Evolutionary conservation across 768 basidiomycete genomes (phyloP), one percentile per base, ranked within the genome.

Genomic region (Calocybe gangraenosa): DNA sequence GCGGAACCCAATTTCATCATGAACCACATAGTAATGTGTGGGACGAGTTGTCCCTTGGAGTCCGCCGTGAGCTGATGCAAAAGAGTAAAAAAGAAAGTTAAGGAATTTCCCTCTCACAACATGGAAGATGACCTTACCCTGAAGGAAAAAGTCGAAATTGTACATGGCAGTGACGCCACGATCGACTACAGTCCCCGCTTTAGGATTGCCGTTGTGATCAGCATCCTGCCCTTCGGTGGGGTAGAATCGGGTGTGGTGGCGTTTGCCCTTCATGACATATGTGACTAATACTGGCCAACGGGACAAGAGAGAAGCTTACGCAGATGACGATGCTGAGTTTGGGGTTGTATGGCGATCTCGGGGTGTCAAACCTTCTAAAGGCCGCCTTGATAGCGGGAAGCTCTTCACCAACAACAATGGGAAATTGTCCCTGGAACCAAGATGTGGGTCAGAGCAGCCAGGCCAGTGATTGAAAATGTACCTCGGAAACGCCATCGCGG

Each of bases 401-500:
- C 52, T 92, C 89, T 42, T 84, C 65, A 0, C 61, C 57, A 14
- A 87, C 63, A 6, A 91, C 85, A 20, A 67, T 75, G 33, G 69
- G 56, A 54, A 85, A 90, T 65, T 91, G 87, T 0, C 87, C 87
- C 78, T 90, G 68, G 13, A 64, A 19, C 14, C 18, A 35, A 4
- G n/a, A 33, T 31, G n/a, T n/a, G 25, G 20, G 32, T 11, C 23
- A 8, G 19, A 4, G 33, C 3, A 6, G 37, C 13, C 34, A 10
- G 14, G 25, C 6, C 6, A 8, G 23, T 9, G 28, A 37, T 20
- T 4, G 21, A 11, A 36, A 15, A 21, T 14, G 3, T 23, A 84
- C 87, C 66, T 90, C 87, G 2, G 87, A 88, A 21, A 91, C 87
- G 39, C 89, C 89, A 58, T 91, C 89, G 15, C 90, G 79, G 55